Conservation (phyloP, 805 yeast species). For the Starmerella floris region DNA sequence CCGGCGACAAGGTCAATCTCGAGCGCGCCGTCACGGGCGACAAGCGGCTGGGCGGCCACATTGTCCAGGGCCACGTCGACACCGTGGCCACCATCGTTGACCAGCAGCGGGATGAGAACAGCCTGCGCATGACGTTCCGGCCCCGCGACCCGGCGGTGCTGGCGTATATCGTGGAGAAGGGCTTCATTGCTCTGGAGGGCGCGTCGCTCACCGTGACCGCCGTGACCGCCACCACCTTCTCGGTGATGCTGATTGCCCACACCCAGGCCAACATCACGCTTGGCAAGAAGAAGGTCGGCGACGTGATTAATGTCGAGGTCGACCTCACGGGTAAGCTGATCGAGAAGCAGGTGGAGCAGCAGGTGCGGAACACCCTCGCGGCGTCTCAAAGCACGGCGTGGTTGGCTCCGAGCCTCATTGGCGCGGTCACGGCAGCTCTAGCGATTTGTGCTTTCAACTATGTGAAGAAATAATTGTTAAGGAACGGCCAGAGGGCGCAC, state of each 20-base stretch:
- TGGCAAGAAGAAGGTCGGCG: constrained; percentile 51
- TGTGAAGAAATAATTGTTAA: neutral
- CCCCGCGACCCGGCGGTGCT: constrained; percentile 46
- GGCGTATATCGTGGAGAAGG: constrained; percentile 82
- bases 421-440: neutral
- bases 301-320: constrained; percentile 76
- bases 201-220: constrained; percentile 77
- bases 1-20: constrained; percentile 59
- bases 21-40: constrained; percentile 83
- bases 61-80: constrained; percentile 96
- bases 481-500: no score
- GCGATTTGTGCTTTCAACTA: neutral
- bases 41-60: constrained; percentile 88
- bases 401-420: neutral
- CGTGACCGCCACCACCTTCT: constrained; percentile 54
- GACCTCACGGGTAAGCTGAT: constrained; percentile 86
- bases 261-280: constrained; percentile 72
- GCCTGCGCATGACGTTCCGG: constrained; percentile 61
- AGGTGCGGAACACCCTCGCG: neutral
- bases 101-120: constrained; percentile 49
- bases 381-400: neutral
- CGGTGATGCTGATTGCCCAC: constrained; percentile 82
- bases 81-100: constrained; percentile 58
- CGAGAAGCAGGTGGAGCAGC: constrained; percentile 58
- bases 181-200: constrained; percentile 87